phyloP scores from a whole-genome alignment of 805 yeast species.

The Saccharomycopsis fibuligera region DNA sequence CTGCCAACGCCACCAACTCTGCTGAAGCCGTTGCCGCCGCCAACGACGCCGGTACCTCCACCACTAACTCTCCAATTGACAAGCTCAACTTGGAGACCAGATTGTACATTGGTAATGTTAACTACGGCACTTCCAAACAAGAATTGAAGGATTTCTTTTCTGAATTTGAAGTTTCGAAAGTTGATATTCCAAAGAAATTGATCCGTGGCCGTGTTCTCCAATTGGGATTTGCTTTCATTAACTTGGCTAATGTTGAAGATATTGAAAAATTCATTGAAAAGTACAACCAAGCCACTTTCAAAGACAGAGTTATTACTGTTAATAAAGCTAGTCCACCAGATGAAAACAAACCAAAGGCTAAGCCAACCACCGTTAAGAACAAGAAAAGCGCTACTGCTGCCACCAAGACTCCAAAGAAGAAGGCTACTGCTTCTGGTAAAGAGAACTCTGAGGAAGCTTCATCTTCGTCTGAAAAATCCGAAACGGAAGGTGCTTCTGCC shows the following conservation, averaged over 20 bases:
- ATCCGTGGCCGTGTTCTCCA: constrained; percentile 26
- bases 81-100: constrained; percentile 34
- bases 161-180: constrained; percentile 39
- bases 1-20: neutral
- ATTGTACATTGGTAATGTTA: constrained; percentile 56
- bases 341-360: constrained; percentile 23
- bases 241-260: constrained; percentile 34
- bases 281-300: constrained; percentile 29
- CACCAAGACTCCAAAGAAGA: constrained; percentile 14
- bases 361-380: constrained; percentile 15
- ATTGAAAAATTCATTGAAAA: constrained; percentile 7
- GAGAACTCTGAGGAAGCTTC: neutral
- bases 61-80: neutral
- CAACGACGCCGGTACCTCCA: neutral
- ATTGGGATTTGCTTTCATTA: constrained; percentile 57
- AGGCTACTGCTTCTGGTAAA: neutral
- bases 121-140: constrained; percentile 53
- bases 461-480: neutral
- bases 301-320: constrained; percentile 42
- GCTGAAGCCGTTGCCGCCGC: neutral
- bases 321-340: constrained; percentile 44
- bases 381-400: constrained; percentile 18
- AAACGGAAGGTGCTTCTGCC: constrained; percentile 18
- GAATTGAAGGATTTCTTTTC: constrained; percentile 46
- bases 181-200: constrained; percentile 46